Percentiles rank a stretch among this genome's conserved stretches.
These are phyloP conservation scores for Saccharum hybrid DNA, from an alignment of 202 grass and related monocot species.

Conservation along the genomic window DNA sequence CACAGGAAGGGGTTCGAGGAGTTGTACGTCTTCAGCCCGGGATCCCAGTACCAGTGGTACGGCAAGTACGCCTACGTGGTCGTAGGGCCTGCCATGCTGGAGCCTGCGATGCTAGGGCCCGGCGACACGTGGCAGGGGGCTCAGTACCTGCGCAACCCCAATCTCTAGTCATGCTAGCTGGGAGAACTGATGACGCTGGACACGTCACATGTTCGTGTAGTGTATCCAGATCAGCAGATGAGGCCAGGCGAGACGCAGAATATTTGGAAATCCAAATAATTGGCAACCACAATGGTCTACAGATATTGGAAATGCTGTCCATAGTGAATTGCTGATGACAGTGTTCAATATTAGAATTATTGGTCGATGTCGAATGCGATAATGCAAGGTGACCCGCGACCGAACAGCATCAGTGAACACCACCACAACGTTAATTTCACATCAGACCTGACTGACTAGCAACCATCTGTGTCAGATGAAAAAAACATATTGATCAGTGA, in stretches of 20 bases:
- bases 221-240: not conserved
- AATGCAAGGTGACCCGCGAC: not conserved
- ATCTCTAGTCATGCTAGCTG: slow-evolving; percentile 40
- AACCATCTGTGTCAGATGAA: not conserved
- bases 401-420: not conserved
- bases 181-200: not conserved
- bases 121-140: slow-evolving; percentile 63
- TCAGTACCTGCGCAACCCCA: slow-evolving; percentile 75
- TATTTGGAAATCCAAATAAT: too few species aligned
- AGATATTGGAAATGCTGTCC: not conserved
- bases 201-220: not conserved
- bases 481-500: too few species aligned
- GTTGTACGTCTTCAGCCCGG: slow-evolving; percentile 76
- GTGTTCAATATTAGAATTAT: not conserved
- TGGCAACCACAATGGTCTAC: not conserved
- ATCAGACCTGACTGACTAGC: not conserved
- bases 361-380: not conserved
- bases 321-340: not conserved
- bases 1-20: slow-evolving; percentile 71
- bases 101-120: slow-evolving; percentile 52
- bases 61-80: slow-evolving; percentile 75
- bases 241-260: not conserved
- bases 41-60: slow-evolving; percentile 75
- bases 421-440: not conserved
- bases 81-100: slow-evolving; percentile 58